Evolutionary conservation across 495 filamentous ascomycete genomes (phyloP).

Genomic region (Neurospora terricola): DNA sequence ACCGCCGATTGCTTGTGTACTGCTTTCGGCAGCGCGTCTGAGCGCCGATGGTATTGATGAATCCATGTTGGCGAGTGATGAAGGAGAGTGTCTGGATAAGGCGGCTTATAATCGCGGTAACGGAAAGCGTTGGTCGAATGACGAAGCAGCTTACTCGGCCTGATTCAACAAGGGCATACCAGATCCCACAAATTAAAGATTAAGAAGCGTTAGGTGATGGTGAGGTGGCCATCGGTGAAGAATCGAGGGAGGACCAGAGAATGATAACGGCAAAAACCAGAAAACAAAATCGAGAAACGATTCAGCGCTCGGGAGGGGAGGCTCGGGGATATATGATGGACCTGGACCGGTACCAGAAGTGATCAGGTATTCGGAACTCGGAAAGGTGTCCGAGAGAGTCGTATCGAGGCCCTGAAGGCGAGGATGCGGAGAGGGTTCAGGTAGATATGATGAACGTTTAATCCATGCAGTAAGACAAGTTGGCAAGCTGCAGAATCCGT

Average conservation of each 20-base stretch:
- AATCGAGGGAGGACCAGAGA: slow-evolving; percentile 10
- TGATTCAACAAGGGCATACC: slow-evolving; percentile 16
- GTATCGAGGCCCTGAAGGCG: neutral
- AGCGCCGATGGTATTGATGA: slow-evolving; percentile 14
- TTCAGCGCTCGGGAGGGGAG: neutral
- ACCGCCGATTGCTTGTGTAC: slow-evolving; percentile 19
- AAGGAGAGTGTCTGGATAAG: neutral
- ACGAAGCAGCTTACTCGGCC: neutral
- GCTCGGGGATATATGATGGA: slow-evolving; percentile 2
- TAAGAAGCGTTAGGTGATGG: slow-evolving; percentile 17
- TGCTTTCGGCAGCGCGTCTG: slow-evolving; percentile 10
- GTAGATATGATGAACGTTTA: neutral
- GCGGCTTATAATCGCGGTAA: neutral
- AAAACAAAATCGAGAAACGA: neutral
- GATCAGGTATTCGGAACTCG: neutral
- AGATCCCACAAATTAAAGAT: slow-evolving; percentile 30
- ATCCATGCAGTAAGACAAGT: neutral
- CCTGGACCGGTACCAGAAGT: neutral
- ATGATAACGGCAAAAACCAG: neutral
- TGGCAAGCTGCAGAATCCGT: neutral
- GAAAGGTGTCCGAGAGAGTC: slow-evolving; percentile 5
- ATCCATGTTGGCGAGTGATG: slow-evolving; percentile 15
- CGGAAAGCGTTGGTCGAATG: neutral
- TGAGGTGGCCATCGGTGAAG: slow-evolving; percentile 16
- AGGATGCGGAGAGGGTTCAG: neutral